Evolutionary conservation across 805 yeast species (phyloP).

Genomic region (Hanseniaspora guilliermondii): DNA sequence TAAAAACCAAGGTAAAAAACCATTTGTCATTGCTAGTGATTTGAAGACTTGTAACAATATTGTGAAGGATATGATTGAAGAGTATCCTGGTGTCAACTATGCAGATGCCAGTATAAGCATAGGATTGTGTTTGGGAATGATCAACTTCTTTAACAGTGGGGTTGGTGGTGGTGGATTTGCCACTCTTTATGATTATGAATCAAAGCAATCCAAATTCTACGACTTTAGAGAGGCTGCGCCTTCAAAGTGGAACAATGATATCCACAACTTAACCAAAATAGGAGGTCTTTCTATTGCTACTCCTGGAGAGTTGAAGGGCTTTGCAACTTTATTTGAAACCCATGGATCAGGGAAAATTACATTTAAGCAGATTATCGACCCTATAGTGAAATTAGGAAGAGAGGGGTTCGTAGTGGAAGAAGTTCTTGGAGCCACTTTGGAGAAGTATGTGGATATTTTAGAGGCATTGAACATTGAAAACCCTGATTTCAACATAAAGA

Average conservation of each 20-base stretch:
- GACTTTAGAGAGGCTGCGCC: slow-evolving; percentile 93
- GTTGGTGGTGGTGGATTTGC: slow-evolving; percentile 89
- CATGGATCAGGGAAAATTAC: slow-evolving; percentile 61
- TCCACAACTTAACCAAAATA: slow-evolving; percentile 51
- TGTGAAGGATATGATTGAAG: slow-evolving; percentile 22
- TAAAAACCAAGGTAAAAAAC: slow-evolving; percentile 10
- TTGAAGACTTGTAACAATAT: slow-evolving; percentile 27
- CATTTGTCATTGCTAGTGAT: slow-evolving; percentile 26
- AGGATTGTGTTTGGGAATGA: slow-evolving; percentile 74
- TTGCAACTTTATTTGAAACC: slow-evolving; percentile 43
- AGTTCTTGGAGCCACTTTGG: slow-evolving; percentile 35
- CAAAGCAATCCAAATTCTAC: slow-evolving; percentile 33
- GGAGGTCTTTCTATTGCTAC: slow-evolving; percentile 85
- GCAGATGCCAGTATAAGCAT: slow-evolving; percentile 90
- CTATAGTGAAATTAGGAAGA: slow-evolving; percentile 55
- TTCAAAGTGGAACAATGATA: slow-evolving; percentile 41
- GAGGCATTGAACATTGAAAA: slow-evolving; percentile 14
- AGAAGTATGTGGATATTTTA: slow-evolving; percentile 28
- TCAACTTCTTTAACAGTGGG: slow-evolving; percentile 75
- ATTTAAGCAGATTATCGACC: slow-evolving; percentile 65
- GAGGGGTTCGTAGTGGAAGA: slow-evolving; percentile 50
- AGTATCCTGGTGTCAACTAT: slow-evolving; percentile 38
- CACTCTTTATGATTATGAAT: slow-evolving; percentile 21
- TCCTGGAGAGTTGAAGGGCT: slow-evolving; percentile 85
- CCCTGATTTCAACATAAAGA: slow-evolving; percentile 22